Evolutionary conservation across 2,329 filamentous ascomycete genomes (phyloP).

Genomic region (Colletotrichum tropicicola): DNA sequence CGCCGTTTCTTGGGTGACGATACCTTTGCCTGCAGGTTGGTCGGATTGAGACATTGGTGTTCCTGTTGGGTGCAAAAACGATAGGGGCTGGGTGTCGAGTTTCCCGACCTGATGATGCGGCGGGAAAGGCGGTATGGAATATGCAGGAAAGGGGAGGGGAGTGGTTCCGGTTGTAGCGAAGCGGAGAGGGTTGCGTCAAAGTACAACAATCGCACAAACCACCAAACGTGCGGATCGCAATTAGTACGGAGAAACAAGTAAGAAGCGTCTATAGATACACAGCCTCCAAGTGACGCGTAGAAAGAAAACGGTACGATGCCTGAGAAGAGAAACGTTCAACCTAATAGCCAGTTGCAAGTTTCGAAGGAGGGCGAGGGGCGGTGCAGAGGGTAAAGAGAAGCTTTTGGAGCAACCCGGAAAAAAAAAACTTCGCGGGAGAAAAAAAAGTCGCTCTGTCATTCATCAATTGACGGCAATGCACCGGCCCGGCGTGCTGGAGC

Average conservation of each 20-base stretch:
- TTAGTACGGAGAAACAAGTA: slow-evolving; percentile 7
- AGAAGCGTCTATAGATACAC: slow-evolving; percentile 10
- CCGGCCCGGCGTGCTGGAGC: slow-evolving; percentile 28
- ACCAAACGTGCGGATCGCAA: slow-evolving; percentile 11
- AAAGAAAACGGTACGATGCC: background rate
- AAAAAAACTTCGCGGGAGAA: slow-evolving; percentile 17
- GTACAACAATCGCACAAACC: slow-evolving; percentile 26
- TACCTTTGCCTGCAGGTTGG: slow-evolving; percentile 28
- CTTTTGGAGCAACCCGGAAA: background rate
- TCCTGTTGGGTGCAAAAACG: background rate
- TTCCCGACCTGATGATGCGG: background rate
- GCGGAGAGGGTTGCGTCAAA: slow-evolving; percentile 11
- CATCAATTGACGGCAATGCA: slow-evolving; percentile 30
- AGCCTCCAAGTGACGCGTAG: slow-evolving; percentile 3
- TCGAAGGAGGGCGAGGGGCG: no score
- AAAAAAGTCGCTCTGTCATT: slow-evolving; percentile 26
- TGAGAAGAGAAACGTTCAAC: slow-evolving; percentile 4
- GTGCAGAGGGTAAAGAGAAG: slow-evolving; percentile 4
- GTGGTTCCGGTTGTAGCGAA: background rate
- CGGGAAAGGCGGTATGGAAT: background rate
- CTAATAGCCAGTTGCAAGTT: slow-evolving; percentile 1
- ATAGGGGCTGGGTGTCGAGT: background rate
- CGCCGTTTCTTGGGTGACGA: background rate
- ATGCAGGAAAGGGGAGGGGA: background rate
- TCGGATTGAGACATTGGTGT: slow-evolving; percentile 27